A percentile compares a stretch with the other conserved stretches of the same genome.
These are phyloP conservation scores for Lantana camara DNA, from an alignment of 257 asterid genomes.

Conservation along the genomic window DNA sequence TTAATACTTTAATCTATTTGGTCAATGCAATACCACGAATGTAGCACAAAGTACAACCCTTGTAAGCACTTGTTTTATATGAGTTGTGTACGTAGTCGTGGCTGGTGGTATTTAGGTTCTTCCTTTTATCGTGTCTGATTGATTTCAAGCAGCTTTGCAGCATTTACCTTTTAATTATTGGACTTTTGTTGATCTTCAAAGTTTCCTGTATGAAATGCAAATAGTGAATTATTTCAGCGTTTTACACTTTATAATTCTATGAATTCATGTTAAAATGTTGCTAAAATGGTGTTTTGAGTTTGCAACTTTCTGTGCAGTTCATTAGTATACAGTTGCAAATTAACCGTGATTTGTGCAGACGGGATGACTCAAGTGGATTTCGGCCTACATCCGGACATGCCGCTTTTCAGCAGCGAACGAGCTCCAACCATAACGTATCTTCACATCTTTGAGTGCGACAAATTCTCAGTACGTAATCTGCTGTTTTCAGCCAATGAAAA, in stretches of 20 bases:
- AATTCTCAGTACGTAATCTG: constrained; percentile 65
- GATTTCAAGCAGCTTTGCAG: constrained; percentile 1
- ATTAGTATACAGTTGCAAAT: background rate
- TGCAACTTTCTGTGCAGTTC: background rate
- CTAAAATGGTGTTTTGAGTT: background rate
- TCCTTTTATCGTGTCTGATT: no score
- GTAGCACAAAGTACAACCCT: background rate
- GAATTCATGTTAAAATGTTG: background rate
- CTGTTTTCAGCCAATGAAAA: constrained; percentile 1
- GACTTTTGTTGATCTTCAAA: no score
- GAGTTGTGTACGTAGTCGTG: background rate
- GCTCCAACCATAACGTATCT: constrained; percentile 66
- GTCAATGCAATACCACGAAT: constrained; percentile 16
- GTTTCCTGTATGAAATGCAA: background rate
- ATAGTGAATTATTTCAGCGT: background rate
- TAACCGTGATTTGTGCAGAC: constrained; percentile 44
- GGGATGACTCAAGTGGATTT: constrained; percentile 61
- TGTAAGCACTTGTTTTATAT: background rate
- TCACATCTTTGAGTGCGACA: constrained; percentile 65
- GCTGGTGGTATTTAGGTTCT: no score
- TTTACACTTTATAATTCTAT: no score
- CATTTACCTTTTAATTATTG: no score
- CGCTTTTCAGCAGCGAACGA: constrained; percentile 50
- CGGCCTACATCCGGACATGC: constrained; percentile 58
- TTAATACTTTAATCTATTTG: background rate